Conservation (phyloP, 2,329 filamentous ascomycete species). For the Arachnomyces sp. region DNA sequence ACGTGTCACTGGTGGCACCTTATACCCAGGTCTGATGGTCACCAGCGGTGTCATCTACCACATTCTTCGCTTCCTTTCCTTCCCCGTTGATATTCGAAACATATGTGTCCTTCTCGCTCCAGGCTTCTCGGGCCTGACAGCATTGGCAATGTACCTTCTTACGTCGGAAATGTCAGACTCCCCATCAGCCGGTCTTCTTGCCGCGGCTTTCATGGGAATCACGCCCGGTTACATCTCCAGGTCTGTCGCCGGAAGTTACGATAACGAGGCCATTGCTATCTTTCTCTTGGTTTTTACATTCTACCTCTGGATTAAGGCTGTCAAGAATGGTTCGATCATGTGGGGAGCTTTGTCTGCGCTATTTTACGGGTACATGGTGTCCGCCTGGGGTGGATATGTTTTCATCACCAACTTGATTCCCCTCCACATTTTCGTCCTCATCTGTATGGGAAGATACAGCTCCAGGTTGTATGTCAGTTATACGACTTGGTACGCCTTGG, state of each 20-base stretch:
- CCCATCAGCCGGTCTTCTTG: constrained; percentile 86
- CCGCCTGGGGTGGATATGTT: constrained; percentile 98
- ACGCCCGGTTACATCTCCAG: constrained; percentile 94
- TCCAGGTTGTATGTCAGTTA: constrained; percentile 91
- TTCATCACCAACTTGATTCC: constrained; percentile 98
- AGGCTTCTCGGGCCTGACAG: constrained; percentile 87
- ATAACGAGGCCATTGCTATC: constrained; percentile 99
- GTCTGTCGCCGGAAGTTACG: constrained; percentile 95
- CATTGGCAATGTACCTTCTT: constrained; percentile 85
- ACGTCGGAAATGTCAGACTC: constrained; percentile 97
- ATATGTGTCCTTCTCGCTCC: constrained; percentile 95
- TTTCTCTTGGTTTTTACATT: constrained; percentile 98
- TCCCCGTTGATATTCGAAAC: constrained; percentile 97
- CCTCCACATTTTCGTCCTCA: constrained; percentile 83
- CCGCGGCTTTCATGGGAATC: constrained; percentile 95
- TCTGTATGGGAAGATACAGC: constrained; percentile 96
- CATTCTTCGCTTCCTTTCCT: constrained; percentile 72
- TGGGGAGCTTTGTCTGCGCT: constrained; percentile 92
- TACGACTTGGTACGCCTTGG: constrained; percentile 94
- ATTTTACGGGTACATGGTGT: constrained; percentile 99
- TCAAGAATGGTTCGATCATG: constrained; percentile 92
- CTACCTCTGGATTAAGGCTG: constrained; percentile 96
- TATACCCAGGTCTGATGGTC: constrained; percentile 98
- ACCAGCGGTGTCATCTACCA: constrained; percentile 97
- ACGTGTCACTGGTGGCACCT: constrained; percentile 95